Percentiles rank a stretch among this genome's conserved stretches.
phyloP scores from a whole-genome alignment of 192 early-diverging fungal genomes.

The Umbelopsis sp. region DNA sequence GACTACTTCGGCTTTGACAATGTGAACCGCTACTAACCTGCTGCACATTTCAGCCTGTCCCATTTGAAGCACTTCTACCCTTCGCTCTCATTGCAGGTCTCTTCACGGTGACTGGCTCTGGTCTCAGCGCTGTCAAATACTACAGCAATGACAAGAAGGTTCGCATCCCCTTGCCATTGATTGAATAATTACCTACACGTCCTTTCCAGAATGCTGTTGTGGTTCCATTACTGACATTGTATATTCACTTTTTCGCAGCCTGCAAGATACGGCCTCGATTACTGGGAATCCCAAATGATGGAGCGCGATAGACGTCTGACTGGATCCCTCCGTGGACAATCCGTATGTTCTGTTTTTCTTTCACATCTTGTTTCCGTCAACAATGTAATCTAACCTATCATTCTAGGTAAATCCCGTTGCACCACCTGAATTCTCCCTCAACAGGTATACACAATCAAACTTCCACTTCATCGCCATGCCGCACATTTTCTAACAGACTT shows the following conservation, averaged over 20 bases:
- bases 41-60: slow-evolving; percentile 60
- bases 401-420: slow-evolving; percentile 48
- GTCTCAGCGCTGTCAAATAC: slow-evolving; percentile 57
- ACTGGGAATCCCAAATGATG: slow-evolving; percentile 83
- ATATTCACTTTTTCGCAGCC: slow-evolving; percentile 39
- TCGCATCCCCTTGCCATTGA: neutral
- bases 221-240: neutral
- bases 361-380: neutral
- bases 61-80: slow-evolving; percentile 77
- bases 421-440: slow-evolving; percentile 65
- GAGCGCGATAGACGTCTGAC: slow-evolving; percentile 75
- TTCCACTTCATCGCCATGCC: neutral
- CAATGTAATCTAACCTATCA: neutral
- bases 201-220: neutral
- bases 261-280: slow-evolving; percentile 64
- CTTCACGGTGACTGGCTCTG: slow-evolving; percentile 61
- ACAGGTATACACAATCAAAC: slow-evolving; percentile 29
- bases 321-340: slow-evolving; percentile 68
- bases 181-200: neutral
- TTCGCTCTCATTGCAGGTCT: slow-evolving; percentile 72
- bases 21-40: neutral
- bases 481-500: neutral
- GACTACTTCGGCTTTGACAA: neutral
- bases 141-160: slow-evolving; percentile 70
- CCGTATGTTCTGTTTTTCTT: slow-evolving; percentile 34